Evolutionary conservation across 164 flowering plant species (phyloP), one percentile per base, ranked within the genome.

Genomic region (grape (Vitis vinifera)): DNA sequence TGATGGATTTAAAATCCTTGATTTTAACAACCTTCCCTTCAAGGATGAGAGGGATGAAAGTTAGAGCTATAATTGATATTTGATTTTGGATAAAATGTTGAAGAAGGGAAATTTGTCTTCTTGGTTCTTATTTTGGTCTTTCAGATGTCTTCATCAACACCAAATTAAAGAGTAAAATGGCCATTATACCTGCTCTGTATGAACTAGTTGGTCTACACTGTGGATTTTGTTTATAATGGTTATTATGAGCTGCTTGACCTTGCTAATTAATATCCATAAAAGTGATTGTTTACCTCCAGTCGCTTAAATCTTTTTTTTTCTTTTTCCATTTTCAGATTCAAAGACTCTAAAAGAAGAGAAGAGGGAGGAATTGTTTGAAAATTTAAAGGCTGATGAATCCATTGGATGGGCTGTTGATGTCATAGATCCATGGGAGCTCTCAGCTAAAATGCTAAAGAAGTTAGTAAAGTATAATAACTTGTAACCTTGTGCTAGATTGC

Each of bases 401-500:
- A 80, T 92, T 80, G 94, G 99, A 58, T 94, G 98, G 99, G 86
- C 85, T 71, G 98, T 88, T 63, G 99, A 94, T 80, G 84, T 94
- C 69, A 92, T 92, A 66, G 98, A 92, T 73, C 97, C 99, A 30
- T 79, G 89, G 73, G 99, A 87, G 68, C 98, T 94, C 56, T 95
- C 98, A 17, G 88, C 94, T 62, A 91, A 95, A 81, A 95, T 95
- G 99, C 81, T 95, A n/a, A 83, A 76, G 78, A 92, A 81, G 98
- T 91, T 9, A 80, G 85, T 72, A 8, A 1, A 59, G 10, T 61
- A 13, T 11, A 27, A 7, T 29, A 12, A 8, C 0, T 19, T 55
- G 29, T 51, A 27, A 1, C 2, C n/a, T 11, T 48, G 4, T 49
- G 19, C 12, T 9, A 19, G 65, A 61, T 29, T 9, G 12, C 51